phyloP scores from a whole-genome alignment of 164 flowering plant species.

The Macadamia tetraphylla region DNA sequence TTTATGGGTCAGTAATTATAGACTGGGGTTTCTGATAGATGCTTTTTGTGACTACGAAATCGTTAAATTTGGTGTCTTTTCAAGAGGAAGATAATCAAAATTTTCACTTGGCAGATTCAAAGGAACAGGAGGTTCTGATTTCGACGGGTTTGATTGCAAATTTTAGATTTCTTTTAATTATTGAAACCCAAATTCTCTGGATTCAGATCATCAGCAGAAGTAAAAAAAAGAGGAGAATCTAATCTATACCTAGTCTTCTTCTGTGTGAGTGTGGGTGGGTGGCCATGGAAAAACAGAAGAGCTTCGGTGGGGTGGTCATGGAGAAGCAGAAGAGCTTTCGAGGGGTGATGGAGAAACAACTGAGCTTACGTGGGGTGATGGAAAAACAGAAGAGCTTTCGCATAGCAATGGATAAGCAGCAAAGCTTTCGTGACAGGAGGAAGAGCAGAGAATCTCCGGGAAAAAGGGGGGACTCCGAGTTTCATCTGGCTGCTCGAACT shows the following conservation, averaged over 20 bases:
- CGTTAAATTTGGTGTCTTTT: too few relatives aligned
- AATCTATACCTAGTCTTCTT: not conserved
- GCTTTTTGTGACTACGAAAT: too few relatives aligned
- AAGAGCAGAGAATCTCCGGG: conserved; percentile 72
- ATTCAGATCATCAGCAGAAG: not conserved
- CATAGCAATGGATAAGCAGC: conserved; percentile 42
- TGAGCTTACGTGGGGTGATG: conserved; percentile 34
- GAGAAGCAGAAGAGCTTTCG: conserved; percentile 32
- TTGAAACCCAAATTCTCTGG: too few relatives aligned
- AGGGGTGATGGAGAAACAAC: conserved; percentile 31
- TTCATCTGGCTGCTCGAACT: conserved; percentile 73
- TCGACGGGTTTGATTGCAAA: too few relatives aligned
- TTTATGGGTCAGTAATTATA: too few relatives aligned
- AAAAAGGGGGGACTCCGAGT: conserved; percentile 68
- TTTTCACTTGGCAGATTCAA: too few relatives aligned
- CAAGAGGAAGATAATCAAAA: too few relatives aligned
- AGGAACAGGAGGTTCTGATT: too few relatives aligned
- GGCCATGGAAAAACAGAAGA: conserved; percentile 23
- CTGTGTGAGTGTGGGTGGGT: not conserved
- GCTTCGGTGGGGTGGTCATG: conserved; percentile 12
- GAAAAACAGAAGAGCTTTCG: conserved; percentile 46
- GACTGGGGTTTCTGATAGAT: too few relatives aligned
- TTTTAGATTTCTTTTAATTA: too few relatives aligned
- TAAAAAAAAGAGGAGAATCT: not conserved
- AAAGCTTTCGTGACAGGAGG: conserved; percentile 53